Base-by-base conservation (phyloP, 371 early-diverging fungal genomes). In the Syncephalastrum monosporum region DNA sequence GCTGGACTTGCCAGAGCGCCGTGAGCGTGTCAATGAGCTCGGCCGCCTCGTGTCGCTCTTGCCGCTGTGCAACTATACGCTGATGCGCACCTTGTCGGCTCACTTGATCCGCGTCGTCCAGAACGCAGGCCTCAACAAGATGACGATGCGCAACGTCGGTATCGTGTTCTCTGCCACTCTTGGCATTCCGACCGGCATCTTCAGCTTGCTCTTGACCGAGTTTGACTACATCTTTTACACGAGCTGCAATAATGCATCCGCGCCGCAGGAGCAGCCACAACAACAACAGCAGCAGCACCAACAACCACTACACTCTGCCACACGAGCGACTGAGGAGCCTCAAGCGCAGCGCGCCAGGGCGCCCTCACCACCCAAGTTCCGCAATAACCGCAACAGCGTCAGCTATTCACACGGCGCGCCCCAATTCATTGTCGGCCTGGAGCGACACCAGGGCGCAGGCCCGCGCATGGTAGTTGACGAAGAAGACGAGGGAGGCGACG, bases 161-260 rank as follows among this genome's bases (percentile, higher is more conserved):
- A 90, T 88, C 50, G 88, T 90, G 7, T 90, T 90, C 61, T 74
- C 86, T 4, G 86, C 87, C 4, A 88, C 89, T 1, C 60, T 88
- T 0, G 81, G 81, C 0, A 82, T 90, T 21, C 87, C 88, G 1
- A 82, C 84, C 3, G 78, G 75, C 4, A 70, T 90, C 0, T 84
- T 89, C 43, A 75, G 70, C 41, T 53, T 88, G 45, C 66, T 90
- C 56, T 60, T 89, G 63, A 80, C 79, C 4, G 87, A 87, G 47
- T 89, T 81, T 60, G 76, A 75, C 6, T 68, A 68, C 24, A 74
- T 87, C 10, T 89, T 89, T 44, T 60, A 54, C 51, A 65, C 66
- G 0, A 51, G 48, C 24, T 43, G 59, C 46, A 17, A 38, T 12
- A 13, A 25, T 14, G 16, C 38, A 14, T 19, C 50, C 53, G n/a